phyloP scores from a whole-genome alignment of 1,284 basidiomycete genomes.

The Crucibulum cyathiforme region DNA sequence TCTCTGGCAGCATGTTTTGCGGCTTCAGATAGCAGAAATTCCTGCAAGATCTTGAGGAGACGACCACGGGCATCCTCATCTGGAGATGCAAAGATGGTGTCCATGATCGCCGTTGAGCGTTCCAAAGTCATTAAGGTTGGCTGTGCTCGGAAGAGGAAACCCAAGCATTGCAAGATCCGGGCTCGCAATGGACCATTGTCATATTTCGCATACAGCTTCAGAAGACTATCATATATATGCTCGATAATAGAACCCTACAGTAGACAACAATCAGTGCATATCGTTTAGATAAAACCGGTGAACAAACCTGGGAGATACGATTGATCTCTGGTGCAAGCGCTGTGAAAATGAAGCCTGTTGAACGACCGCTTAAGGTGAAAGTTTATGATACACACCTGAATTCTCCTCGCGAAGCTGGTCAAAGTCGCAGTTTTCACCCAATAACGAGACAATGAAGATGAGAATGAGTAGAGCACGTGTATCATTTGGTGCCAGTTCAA shows the following conservation, averaged over 20 bases:
- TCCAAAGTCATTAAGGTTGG: constrained; percentile 87
- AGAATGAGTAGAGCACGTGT: constrained; percentile 55
- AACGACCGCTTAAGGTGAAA: background rate
- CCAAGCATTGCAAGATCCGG: constrained; percentile 82
- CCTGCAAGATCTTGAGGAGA: constrained; percentile 87
- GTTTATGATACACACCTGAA: constrained; percentile 46
- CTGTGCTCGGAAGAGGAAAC: constrained; percentile 91
- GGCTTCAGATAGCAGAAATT: constrained; percentile 85
- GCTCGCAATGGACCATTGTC: constrained; percentile 60
- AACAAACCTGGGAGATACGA: constrained; percentile 59
- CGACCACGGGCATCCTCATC: constrained; percentile 77
- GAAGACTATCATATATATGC: constrained; percentile 77
- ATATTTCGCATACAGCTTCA: constrained; percentile 74
- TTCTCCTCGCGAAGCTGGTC: constrained; percentile 74
- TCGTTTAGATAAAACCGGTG: constrained; percentile 6
- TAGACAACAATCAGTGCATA: constrained; percentile 2
- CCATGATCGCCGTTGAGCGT: constrained; percentile 85
- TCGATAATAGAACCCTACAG: constrained; percentile 75
- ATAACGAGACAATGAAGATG: constrained; percentile 81
- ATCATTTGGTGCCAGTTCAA: constrained; percentile 47
- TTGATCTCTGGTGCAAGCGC: constrained; percentile 66
- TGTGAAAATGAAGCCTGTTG: constrained; percentile 20
- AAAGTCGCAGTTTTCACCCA: constrained; percentile 90
- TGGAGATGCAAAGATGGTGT: constrained; percentile 76
- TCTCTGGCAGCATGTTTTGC: constrained; percentile 73